phyloP scores from a whole-genome alignment of 257 asterid genomes.

The Jaltomata sinuosa region DNA sequence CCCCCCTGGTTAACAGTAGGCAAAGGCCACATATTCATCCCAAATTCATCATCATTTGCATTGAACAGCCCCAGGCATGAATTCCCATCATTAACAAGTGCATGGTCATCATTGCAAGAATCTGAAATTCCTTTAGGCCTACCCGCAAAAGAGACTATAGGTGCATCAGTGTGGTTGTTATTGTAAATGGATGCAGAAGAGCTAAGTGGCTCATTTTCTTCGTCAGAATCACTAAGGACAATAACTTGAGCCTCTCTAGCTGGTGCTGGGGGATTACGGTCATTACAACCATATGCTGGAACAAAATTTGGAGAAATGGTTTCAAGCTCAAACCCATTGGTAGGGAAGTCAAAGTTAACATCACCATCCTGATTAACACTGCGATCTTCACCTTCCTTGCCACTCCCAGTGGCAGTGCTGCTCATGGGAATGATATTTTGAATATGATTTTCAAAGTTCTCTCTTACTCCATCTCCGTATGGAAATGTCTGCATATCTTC shows the following conservation, averaged over 20 bases:
- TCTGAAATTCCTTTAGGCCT: constrained; percentile 41
- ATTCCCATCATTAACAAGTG: constrained; percentile 33
- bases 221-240: constrained; percentile 86
- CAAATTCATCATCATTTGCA: constrained; percentile 47
- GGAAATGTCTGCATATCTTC: constrained; percentile 35
- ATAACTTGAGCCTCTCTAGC: constrained; percentile 54
- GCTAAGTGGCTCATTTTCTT: constrained; percentile 42
- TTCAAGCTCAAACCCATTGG: constrained; percentile 60
- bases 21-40: constrained; percentile 61
- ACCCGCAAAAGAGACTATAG: constrained; percentile 30
- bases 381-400: constrained; percentile 71
- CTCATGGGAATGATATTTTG: constrained; percentile 60
- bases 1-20: constrained; percentile 59
- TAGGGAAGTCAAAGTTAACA: constrained; percentile 43
- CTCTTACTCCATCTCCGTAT: constrained; percentile 27
- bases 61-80: constrained; percentile 42
- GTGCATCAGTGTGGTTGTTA: constrained; percentile 25
- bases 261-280: constrained; percentile 28
- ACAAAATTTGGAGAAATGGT: constrained; percentile 45
- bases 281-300: constrained; percentile 28
- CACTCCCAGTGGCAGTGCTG: constrained; percentile 84
- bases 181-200: constrained; percentile 28
- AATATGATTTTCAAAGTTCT: constrained; percentile 21
- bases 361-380: constrained; percentile 83
- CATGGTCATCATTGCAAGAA: constrained; percentile 46